Conservation (phyloP, 176 grass and related monocot genomes). For the Phyllostachys edulis region DNA sequence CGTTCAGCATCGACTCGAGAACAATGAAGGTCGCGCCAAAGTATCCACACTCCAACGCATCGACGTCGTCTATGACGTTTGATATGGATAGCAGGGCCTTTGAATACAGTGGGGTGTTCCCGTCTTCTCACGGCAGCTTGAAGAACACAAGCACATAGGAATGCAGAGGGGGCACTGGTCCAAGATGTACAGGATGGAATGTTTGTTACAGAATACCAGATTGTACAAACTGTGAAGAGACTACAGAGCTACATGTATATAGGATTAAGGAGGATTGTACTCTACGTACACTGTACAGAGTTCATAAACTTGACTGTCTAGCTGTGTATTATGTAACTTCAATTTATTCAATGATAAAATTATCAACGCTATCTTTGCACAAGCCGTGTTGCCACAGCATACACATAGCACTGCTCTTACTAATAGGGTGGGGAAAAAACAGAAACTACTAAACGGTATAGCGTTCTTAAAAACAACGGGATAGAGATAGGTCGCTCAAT, state of each 20-base stretch:
- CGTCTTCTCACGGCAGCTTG: constrained; percentile 44
- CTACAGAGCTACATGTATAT: neutral
- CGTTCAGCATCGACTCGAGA: constrained; percentile 36
- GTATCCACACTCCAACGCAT: constrained; percentile 39
- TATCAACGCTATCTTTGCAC: too few species aligned
- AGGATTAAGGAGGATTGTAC: constrained; percentile 1
- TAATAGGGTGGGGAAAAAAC: too few species aligned
- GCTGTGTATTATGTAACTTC: too few species aligned
- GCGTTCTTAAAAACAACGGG: too few species aligned
- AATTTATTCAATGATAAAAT: too few species aligned
- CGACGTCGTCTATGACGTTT: constrained; percentile 31
- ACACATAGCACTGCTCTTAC: too few species aligned
- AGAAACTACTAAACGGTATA: too few species aligned
- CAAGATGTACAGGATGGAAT: neutral
- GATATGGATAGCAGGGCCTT: constrained; percentile 60
- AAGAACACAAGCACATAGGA: constrained; percentile 13
- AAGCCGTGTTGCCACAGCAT: too few species aligned
- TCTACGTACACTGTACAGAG: constrained; percentile 19
- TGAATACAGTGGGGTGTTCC: constrained; percentile 62
- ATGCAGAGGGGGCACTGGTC: neutral
- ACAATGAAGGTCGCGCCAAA: constrained; percentile 3
- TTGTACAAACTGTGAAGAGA: neutral
- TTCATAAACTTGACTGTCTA: neutral
- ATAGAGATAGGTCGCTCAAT: too few species aligned
- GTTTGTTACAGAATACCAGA: neutral